Percentiles rank a stretch among this genome's conserved stretches.
Conservation (phyloP, 75 land plant species). For the Isoetes taiwanensis region DNA sequence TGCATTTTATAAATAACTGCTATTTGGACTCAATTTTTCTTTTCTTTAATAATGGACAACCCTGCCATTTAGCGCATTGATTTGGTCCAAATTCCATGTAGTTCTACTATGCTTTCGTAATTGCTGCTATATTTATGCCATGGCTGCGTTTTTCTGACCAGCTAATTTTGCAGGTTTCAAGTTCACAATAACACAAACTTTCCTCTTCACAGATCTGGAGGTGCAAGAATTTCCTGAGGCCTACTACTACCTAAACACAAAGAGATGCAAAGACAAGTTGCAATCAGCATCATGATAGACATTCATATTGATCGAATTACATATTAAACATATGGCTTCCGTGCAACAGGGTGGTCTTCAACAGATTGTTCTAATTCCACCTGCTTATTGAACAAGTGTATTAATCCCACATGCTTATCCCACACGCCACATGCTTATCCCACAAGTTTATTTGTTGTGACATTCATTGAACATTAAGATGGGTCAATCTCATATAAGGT, state of each 20-base stretch:
- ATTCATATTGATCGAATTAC: neutral
- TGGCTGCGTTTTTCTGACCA: slow-evolving; percentile 31
- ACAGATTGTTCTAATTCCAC: slow-evolving; percentile 19
- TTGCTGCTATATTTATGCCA: too few species aligned
- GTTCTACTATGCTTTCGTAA: too few species aligned
- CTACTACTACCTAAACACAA: slow-evolving; percentile 28
- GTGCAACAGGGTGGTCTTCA: slow-evolving; percentile 18
- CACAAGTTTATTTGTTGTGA: neutral
- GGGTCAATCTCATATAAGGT: neutral
- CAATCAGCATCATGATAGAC: neutral
- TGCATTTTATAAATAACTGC: too few species aligned
- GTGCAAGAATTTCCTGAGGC: slow-evolving; percentile 20
- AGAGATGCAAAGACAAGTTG: neutral
- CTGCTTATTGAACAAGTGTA: too few species aligned
- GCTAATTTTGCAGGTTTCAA: slow-evolving; percentile 32
- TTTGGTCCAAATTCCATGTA: too few species aligned
- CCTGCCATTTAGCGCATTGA: too few species aligned
- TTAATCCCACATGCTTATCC: too few species aligned
- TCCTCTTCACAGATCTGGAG: slow-evolving; percentile 19
- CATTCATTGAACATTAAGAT: neutral
- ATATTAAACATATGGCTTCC: slow-evolving; percentile 24
- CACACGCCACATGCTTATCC: too few species aligned
- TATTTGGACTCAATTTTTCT: too few species aligned
- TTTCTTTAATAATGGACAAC: too few species aligned
- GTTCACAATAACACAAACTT: slow-evolving; percentile 26